Evolutionary conservation across 225 moss, liverwort and hornwort genomes (phyloP), one percentile per base, ranked within the genome.

Genomic region (Polytrichum commune): DNA sequence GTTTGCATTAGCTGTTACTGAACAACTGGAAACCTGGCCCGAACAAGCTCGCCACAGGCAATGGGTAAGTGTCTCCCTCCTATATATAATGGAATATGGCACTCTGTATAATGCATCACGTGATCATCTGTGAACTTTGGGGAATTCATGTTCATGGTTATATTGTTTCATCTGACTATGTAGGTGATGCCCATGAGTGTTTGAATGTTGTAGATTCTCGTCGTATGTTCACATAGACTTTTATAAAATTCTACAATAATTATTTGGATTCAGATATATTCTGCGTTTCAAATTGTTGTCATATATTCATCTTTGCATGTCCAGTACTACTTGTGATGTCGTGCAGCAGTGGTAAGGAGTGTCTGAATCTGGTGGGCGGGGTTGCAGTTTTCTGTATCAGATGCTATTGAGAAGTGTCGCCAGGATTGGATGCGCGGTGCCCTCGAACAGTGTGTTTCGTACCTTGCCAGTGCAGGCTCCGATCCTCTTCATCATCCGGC

Each of bases 361-460:
- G 46, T 46, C 46, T 46, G 46, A 46, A 46, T 46, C 46, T 29
- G 22, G 32, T 63, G 65, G 32, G 13, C 19, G 53, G 25, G 46
- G 23, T 30, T 32, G 57, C 86, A 91, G 90, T 92, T 90, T 79
- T 10, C 90, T 65, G 82, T 90, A 73, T 76, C 82, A 61, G 88
- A 88, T 61, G 92, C 92, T 1, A 70, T 77, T 32, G 79, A 76
- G 61, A 87, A 86, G 57, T 92, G 92, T 69, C 82, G 90, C 53
- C 88, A 88, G 74, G 86, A 84, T 69, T 92, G 92, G 92, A 92
- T 92, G 92, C 84, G 88, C 61, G 88, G 87, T 65, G 92, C 92
- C 32, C 90, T 92, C 56, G 86, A 92, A 29, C 90, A 92, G 76
- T 92, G 90, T 80, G 80, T 83, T 83, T 75, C 82, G 63, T 79